Percentiles rank a stretch among this genome's conserved stretches.
Conservation (phyloP, 2,329 filamentous ascomycete genomes). For the Cordyceps cicadae region DNA sequence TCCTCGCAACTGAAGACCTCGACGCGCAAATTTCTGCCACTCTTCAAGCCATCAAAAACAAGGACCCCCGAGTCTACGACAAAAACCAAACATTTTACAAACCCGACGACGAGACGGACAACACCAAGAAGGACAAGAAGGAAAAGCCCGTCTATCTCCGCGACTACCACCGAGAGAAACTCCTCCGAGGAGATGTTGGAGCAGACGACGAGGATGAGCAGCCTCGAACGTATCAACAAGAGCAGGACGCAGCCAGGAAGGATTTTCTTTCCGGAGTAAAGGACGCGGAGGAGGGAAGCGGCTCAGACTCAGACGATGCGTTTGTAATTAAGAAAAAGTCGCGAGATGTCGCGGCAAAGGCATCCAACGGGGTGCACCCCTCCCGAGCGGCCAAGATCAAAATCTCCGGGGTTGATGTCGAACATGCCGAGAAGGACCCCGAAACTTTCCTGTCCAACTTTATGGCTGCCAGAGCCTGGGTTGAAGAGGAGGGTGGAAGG, state of each 20-base stretch:
- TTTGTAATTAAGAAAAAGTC: slow-evolving; percentile 65
- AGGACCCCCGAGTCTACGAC: slow-evolving; percentile 89
- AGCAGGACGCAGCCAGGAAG: slow-evolving; percentile 76
- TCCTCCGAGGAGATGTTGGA: slow-evolving; percentile 64
- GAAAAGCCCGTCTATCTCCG: slow-evolving; percentile 78
- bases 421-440: slow-evolving; percentile 76
- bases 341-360: slow-evolving; percentile 22
- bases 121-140: slow-evolving; percentile 42
- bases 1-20: slow-evolving; percentile 74
- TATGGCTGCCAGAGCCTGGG: slow-evolving; percentile 85
- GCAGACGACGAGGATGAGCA: slow-evolving; percentile 50
- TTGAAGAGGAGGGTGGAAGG: slow-evolving; percentile 55
- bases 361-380: slow-evolving; percentile 45
- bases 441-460: slow-evolving; percentile 94
- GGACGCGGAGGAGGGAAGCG: slow-evolving; percentile 40
- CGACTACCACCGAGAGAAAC: slow-evolving; percentile 87
- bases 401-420: slow-evolving; percentile 54
- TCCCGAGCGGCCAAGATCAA: slow-evolving; percentile 41
- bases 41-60: slow-evolving; percentile 76
- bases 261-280: slow-evolving; percentile 76
- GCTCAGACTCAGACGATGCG: slow-evolving; percentile 50
- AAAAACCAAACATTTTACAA: slow-evolving; percentile 69
- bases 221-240: slow-evolving; percentile 71
- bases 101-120: slow-evolving; percentile 44
- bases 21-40: slow-evolving; percentile 84